Base-by-base conservation (phyloP, 306 rosid genomes). In the Dryas drummondii region DNA sequence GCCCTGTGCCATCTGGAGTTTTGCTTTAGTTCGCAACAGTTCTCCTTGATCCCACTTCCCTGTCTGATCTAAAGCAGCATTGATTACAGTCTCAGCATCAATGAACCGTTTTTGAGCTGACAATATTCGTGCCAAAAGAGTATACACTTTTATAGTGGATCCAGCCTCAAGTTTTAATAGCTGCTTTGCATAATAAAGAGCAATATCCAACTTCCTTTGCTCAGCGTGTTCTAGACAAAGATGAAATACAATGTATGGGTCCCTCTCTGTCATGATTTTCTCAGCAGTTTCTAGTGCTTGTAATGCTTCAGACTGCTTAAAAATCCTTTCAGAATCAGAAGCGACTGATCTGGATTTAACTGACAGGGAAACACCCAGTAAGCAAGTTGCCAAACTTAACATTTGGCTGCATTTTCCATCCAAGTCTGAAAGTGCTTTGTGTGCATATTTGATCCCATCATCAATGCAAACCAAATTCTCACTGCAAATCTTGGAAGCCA, bases 21-120 rank as follows among this genome's bases (percentile, higher is more conserved):
- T 94, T 68, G 98, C 98, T 83, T 90, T 94, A 44, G 94, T 89
- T 74, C 85, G 86, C 74, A 91, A 83, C 63, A 94, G 80, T 55
- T 88, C 96, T 76, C 96, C 98, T 74, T 91, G 98, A 63, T 94
- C 96, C 97, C 91, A 90, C 80, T 82, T 89, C 65, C 94, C 98
- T 37, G 94, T 84, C 81, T 94, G 94, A 76, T 91, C 98, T 19
- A 94, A 52, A 68, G 96, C 97, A 66, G 93, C 93, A 84, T 88
- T 89, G 52, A 94, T 77, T 55, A 94, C 91, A 51, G 83, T 72
- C 76, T 94, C 98, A 0, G 98, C 98, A 68, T 91, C 97, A 9
- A 49, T 51, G 70, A 85, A 91, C 73, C 86, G 84, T 65, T 86
- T 87, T 61, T 88, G 94, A 78, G 97, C 97, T 0, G 98, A 94